Conservation (phyloP, 805 yeast species). For the Cyberlindnera mississippiensis region DNA sequence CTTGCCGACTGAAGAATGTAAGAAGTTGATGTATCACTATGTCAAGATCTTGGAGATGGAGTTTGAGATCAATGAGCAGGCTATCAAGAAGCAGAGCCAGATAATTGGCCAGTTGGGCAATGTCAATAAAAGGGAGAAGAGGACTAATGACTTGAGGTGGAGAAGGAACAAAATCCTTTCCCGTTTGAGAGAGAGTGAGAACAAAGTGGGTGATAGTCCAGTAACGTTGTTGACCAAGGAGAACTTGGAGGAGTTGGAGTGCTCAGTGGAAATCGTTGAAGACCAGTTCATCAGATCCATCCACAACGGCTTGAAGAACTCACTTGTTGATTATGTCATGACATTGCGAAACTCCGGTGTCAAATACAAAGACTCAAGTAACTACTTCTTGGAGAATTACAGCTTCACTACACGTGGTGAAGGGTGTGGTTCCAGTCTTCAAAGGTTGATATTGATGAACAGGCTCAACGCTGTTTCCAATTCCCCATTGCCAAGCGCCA, state of each 20-base stretch:
- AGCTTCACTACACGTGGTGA: slow-evolving; percentile 8
- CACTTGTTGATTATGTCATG: slow-evolving; percentile 41
- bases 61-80: slow-evolving; percentile 32
- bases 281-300: slow-evolving; percentile 48
- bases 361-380: slow-evolving; percentile 17
- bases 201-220: slow-evolving; percentile 44
- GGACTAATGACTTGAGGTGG: slow-evolving; percentile 37
- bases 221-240: slow-evolving; percentile 43
- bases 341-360: slow-evolving; percentile 18
- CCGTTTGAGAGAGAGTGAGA: slow-evolving; percentile 39
- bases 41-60: slow-evolving; percentile 37
- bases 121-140: slow-evolving; percentile 48
- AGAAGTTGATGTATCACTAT: slow-evolving; percentile 37
- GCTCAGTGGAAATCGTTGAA: slow-evolving; percentile 49
- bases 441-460: slow-evolving; percentile 26
- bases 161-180: slow-evolving; percentile 36
- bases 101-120: slow-evolving; percentile 41
- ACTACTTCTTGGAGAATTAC: slow-evolving; percentile 21
- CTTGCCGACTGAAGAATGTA: slow-evolving; percentile 38
- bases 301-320: slow-evolving; percentile 39
- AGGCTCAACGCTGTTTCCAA: slow-evolving; percentile 9
- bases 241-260: slow-evolving; percentile 46
- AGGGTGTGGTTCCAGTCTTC: slow-evolving; percentile 19
- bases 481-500: background rate
- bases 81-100: slow-evolving; percentile 40